These are phyloP conservation scores for Prunella vulgaris DNA, from an alignment of 257 asterid species.

Conservation along the genomic window DNA sequence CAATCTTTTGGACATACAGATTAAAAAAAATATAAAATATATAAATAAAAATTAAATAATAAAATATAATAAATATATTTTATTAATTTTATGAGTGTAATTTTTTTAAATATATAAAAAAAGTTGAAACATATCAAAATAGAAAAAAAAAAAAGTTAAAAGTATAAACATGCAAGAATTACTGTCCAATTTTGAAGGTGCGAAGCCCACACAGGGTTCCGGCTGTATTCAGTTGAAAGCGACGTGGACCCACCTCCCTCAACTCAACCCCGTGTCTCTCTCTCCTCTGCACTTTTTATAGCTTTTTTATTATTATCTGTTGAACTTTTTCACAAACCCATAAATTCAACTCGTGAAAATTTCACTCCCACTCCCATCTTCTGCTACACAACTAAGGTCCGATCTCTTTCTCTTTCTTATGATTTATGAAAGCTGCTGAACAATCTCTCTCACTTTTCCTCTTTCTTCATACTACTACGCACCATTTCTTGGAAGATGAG, in stretches of 20 bases:
- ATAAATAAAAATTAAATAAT: no score
- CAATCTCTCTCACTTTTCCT: constrained; percentile 6
- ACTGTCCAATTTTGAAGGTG: no score
- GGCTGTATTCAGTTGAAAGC: neutral
- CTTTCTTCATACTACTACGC: neutral
- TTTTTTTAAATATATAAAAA: no score
- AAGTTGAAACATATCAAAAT: no score
- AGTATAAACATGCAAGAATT: no score
- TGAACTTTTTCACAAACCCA: constrained; percentile 38
- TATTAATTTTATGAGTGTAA: no score
- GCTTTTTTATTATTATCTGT: constrained; percentile 30
- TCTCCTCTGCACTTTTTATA: constrained; percentile 41
- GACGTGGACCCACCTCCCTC: neutral
- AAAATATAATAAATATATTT: no score
- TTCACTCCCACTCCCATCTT: constrained; percentile 20
- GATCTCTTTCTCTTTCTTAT: constrained; percentile 24
- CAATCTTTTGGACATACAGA: no score
- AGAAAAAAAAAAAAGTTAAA: no score
- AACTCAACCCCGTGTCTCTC: constrained; percentile 9
- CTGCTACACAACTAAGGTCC: constrained; percentile 1
- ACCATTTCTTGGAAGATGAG: constrained; percentile 28
- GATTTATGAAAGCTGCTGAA: constrained; percentile 38
- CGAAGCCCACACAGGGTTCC: no score
- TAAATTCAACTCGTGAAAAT: constrained; percentile 27
- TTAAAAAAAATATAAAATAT: no score